phyloP scores from a whole-genome alignment of 2,329 filamentous ascomycete genomes.

The Fusarium bulbicola region DNA sequence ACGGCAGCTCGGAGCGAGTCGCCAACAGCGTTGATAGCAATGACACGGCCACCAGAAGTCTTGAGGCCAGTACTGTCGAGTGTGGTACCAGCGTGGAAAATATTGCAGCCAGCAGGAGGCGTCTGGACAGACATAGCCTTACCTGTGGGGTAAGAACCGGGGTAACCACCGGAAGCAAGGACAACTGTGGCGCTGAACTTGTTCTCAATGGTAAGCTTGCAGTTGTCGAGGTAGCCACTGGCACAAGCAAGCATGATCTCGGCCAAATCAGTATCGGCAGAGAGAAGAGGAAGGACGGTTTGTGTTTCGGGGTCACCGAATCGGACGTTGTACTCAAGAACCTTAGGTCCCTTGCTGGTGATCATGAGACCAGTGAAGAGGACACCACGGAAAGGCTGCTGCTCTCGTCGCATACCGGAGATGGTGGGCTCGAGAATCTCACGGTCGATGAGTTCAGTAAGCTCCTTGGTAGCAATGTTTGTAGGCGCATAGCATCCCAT shows the following conservation, averaged over 20 bases:
- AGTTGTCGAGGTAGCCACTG: conserved; percentile 75
- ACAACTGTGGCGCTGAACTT: conserved; percentile 90
- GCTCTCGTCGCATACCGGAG: conserved; percentile 85
- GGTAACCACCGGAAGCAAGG: conserved; percentile 92
- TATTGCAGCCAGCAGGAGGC: conserved; percentile 61
- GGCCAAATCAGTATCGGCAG: conserved; percentile 80
- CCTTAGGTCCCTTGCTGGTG: conserved; percentile 79
- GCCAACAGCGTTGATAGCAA: conserved; percentile 84
- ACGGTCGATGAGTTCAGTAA: conserved; percentile 81
- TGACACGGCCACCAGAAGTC: conserved; percentile 89
- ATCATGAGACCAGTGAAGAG: conserved; percentile 96
- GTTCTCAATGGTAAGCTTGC: conserved; percentile 72
- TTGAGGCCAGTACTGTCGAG: conserved; percentile 70
- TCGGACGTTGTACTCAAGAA: conserved; percentile 89
- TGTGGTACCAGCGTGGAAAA: conserved; percentile 94
- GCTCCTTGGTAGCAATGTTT: conserved; percentile 75
- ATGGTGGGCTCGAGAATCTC: conserved; percentile 91
- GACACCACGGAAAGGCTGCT: conserved; percentile 76
- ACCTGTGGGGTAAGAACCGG: conserved; percentile 84
- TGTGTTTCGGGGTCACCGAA: conserved; percentile 92
- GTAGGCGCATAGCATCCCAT: conserved; percentile 99
- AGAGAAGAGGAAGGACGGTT: conserved; percentile 80
- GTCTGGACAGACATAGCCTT: conserved; percentile 63
- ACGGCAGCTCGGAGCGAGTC: conserved; percentile 82
- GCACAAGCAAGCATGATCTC: conserved; percentile 87